A percentile compares a stretch with the other conserved stretches of the same genome.
phyloP scores from a whole-genome alignment of 495 filamentous ascomycete species.

The Schizothecium vesticola region DNA sequence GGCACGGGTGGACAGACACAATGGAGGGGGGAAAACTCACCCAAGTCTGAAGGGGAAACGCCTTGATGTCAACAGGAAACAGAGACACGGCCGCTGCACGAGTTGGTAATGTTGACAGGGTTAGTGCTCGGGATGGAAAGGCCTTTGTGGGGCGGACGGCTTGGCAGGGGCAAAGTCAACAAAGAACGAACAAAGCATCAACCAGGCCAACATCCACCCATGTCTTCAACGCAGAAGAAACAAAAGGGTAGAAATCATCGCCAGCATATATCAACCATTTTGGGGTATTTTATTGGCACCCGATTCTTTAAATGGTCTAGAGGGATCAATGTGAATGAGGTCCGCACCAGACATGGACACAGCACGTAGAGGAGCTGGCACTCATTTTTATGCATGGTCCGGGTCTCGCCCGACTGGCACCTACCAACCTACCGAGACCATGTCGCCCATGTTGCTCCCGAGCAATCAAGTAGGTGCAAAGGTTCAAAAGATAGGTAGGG shows the following conservation, averaged over 20 bases:
- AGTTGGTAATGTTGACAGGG: background rate
- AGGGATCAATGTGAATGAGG: background rate
- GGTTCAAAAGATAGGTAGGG: too few relatives aligned
- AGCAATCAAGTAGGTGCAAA: background rate
- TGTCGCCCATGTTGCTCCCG: background rate
- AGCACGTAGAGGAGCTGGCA: background rate
- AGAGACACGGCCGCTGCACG: background rate
- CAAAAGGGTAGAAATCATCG: background rate
- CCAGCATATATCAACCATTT: background rate
- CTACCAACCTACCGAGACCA: too few relatives aligned
- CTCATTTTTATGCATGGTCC: background rate
- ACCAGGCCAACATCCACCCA: background rate
- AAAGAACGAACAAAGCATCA: background rate
- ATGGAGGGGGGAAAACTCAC: background rate
- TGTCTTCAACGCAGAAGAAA: background rate
- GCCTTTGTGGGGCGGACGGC: background rate
- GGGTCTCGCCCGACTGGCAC: background rate
- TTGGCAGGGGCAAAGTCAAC: background rate
- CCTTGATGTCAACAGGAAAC: background rate
- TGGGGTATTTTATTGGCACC: background rate
- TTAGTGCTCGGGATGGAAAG: background rate
- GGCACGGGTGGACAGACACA: background rate
- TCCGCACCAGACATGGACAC: background rate
- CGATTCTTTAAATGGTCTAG: background rate
- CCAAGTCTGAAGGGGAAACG: background rate